These are phyloP conservation scores for Eucalyptus erythrocorys DNA, from an alignment of 345 rosid genomes.

Conservation along the genomic window DNA sequence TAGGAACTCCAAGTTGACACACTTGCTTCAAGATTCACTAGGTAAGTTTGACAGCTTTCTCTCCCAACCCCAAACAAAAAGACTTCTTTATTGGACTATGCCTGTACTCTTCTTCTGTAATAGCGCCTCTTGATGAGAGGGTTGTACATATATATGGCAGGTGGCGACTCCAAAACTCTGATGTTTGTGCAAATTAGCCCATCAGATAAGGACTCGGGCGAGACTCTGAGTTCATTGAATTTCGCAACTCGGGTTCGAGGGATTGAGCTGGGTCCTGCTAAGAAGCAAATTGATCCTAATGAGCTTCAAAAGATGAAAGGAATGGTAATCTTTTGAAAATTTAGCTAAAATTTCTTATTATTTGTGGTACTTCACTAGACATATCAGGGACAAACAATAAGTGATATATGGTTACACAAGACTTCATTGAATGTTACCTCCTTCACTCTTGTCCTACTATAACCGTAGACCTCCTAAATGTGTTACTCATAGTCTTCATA, in stretches of 20 bases:
- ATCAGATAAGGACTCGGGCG: conserved; percentile 74
- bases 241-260: conserved; percentile 94
- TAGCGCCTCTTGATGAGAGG: background rate
- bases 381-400: background rate
- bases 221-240: conserved; percentile 78
- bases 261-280: conserved; percentile 74
- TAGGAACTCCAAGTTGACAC: conserved; percentile 97
- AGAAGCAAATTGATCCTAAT: conserved; percentile 62
- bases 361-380: background rate
- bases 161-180: conserved; percentile 87
- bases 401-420: background rate
- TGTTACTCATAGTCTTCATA: background rate
- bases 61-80: background rate
- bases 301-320: conserved; percentile 79
- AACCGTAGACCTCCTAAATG: background rate
- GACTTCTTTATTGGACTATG: background rate
- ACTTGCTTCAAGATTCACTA: conserved; percentile 89
- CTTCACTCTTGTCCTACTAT: background rate
- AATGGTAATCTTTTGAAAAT: conserved; percentile 32
- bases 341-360: background rate
- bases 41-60: conserved; percentile 29
- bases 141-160: conserved; percentile 10
- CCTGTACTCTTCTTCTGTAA: background rate
- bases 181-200: conserved; percentile 98
- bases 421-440: background rate